Percentiles rank a stretch among this genome's conserved stretches.
These are phyloP conservation scores for Flammula alnicola DNA, from an alignment of 1,284 basidiomycete species.

Conservation along the genomic window DNA sequence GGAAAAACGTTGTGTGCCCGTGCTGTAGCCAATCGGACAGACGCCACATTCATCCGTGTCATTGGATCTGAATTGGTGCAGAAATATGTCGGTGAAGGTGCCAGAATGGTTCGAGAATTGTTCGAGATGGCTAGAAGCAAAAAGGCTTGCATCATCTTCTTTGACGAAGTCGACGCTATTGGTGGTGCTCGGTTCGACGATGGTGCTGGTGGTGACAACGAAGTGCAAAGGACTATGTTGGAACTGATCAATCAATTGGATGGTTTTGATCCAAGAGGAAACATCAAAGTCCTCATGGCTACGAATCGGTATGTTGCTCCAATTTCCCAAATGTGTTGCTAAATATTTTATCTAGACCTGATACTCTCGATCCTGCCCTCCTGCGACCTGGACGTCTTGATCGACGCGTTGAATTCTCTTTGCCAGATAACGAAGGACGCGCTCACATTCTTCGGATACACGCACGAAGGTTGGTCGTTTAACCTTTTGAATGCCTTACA, in stretches of 20 bases:
- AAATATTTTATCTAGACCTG: slow-evolving; percentile 65
- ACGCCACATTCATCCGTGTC: slow-evolving; percentile 98
- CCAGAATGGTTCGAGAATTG: slow-evolving; percentile 97
- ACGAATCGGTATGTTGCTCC: slow-evolving; percentile 78
- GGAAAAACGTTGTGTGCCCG: slow-evolving; percentile 99
- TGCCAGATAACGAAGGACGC: slow-evolving; percentile 96
- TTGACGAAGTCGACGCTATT: slow-evolving; percentile 97
- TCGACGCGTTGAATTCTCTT: slow-evolving; percentile 92
- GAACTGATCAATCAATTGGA: slow-evolving; percentile 99
- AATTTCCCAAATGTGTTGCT: slow-evolving; percentile 10
- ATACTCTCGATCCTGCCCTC: slow-evolving; percentile 97
- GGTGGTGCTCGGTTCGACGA: slow-evolving; percentile 99
- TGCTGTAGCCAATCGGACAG: slow-evolving; percentile 98
- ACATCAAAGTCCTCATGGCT: slow-evolving; percentile 99
- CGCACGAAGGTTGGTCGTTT: slow-evolving; percentile 78
- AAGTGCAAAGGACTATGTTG: slow-evolving; percentile 99
- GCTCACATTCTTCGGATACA: slow-evolving; percentile 98
- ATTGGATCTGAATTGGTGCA: slow-evolving; percentile 99
- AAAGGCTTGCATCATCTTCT: slow-evolving; percentile 99
- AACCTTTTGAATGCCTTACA: slow-evolving; percentile 5
- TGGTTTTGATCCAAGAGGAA: slow-evolving; percentile 97
- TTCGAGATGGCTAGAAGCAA: slow-evolving; percentile 99
- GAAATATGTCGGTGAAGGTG: slow-evolving; percentile 99
- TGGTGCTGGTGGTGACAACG: slow-evolving; percentile 98
- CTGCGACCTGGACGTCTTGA: slow-evolving; percentile 96